Conservation (phyloP, 1,284 basidiomycete genomes). For the Ceratobasidium sp. region DNA sequence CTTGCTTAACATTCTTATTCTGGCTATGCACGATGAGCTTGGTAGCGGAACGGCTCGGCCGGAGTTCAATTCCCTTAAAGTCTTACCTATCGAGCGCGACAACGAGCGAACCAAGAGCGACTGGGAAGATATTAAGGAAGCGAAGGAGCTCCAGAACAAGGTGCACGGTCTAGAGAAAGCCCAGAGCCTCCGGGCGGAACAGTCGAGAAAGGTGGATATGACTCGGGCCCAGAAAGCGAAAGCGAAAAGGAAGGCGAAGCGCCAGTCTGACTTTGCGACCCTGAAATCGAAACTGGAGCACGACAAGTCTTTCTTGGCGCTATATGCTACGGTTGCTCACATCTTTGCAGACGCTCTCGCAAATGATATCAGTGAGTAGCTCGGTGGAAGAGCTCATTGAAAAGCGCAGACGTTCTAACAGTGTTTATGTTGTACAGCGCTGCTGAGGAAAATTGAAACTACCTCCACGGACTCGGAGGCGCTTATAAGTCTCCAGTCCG, state of each 20-base stretch:
- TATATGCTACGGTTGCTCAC: slow-evolving; percentile 72
- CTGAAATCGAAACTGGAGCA: slow-evolving; percentile 61
- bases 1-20: slow-evolving; percentile 70
- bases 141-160: slow-evolving; percentile 35
- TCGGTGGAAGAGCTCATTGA: no score
- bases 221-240: slow-evolving; percentile 52
- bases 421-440: slow-evolving; percentile 25
- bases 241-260: slow-evolving; percentile 52
- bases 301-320: slow-evolving; percentile 67
- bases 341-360: slow-evolving; percentile 70
- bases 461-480: slow-evolving; percentile 55
- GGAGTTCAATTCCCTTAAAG: slow-evolving; percentile 48
- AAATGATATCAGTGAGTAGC: slow-evolving; percentile 59
- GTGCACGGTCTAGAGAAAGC: slow-evolving; percentile 52
- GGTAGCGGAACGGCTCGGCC: slow-evolving; percentile 50
- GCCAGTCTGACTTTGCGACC: slow-evolving; percentile 55
- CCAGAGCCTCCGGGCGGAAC: slow-evolving; percentile 52
- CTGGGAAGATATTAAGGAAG: background rate
- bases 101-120: slow-evolving; percentile 20
- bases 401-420: background rate
- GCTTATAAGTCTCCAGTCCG: slow-evolving; percentile 56
- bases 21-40: slow-evolving; percentile 67
- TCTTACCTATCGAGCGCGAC: slow-evolving; percentile 6
- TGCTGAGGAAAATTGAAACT: slow-evolving; percentile 52
- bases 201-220: slow-evolving; percentile 48